These are phyloP conservation scores for Linnemannia schmuckeri DNA, from an alignment of 192 early-diverging fungal species.

Conservation along the genomic window DNA sequence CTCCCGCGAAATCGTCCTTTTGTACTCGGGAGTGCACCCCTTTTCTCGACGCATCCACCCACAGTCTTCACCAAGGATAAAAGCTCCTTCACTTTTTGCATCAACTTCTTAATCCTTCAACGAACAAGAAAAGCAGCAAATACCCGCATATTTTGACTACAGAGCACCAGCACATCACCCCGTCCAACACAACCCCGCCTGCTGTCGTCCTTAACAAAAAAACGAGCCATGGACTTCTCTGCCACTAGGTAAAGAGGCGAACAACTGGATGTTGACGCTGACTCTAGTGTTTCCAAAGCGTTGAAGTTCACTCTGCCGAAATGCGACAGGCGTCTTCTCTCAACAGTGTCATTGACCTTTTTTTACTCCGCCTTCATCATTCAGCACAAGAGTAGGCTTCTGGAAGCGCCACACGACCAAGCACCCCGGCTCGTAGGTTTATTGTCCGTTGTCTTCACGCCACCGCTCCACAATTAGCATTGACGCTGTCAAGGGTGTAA, in stretches of 20 bases:
- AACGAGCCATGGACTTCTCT: slow-evolving; percentile 35
- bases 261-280: background rate
- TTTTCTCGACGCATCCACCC: too few relatives aligned
- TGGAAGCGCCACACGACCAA: slow-evolving; percentile 52
- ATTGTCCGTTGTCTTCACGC: too few relatives aligned
- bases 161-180: background rate
- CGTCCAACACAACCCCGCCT: background rate
- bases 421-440: slow-evolving; percentile 47
- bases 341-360: background rate
- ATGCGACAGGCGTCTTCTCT: background rate
- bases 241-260: slow-evolving; percentile 31
- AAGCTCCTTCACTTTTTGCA: too few relatives aligned
- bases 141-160: background rate
- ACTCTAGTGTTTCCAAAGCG: background rate
- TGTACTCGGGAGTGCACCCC: too few relatives aligned
- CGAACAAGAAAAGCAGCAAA: background rate
- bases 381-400: slow-evolving; percentile 35
- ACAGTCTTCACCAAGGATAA: too few relatives aligned
- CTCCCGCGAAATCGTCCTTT: too few relatives aligned
- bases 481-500: background rate
- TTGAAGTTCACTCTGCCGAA: too few relatives aligned
- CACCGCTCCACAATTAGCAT: background rate
- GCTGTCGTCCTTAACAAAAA: background rate
- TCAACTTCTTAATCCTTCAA: background rate
- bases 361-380: slow-evolving; percentile 5